Base-by-base conservation (phyloP, 495 filamentous ascomycete genomes). In the Talaromyces borbonicus region DNA sequence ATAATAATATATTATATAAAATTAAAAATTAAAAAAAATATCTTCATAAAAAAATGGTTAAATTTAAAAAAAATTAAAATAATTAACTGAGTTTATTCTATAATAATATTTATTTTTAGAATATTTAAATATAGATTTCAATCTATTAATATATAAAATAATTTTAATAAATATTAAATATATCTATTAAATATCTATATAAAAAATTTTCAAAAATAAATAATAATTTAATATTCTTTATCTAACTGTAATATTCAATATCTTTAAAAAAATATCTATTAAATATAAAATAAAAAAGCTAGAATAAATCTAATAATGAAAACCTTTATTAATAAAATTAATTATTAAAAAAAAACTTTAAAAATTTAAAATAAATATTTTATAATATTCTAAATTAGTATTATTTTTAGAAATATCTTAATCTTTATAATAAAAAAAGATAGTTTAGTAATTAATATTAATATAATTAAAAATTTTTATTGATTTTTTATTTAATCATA, bases 311-410 rank as follows among this genome's bases (percentile, higher is more conserved):
- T 36, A 11, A n/a, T 38, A 29, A 4, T 52, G 25, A 31, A 43
- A 15, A 53, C n/a, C 4, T 22, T 52, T 38, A 36, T 35, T 9
- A 35, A 52, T 45, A 53, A n/a, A 27, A 25, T 45, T 15, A 8
- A 26, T n/a, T n/a, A n/a, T 18, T 1, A n/a, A n/a, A n/a, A n/a
- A n/a, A n/a, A n/a, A n/a, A n/a, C n/a, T n/a, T n/a, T n/a, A n/a
- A n/a, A n/a, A n/a, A n/a, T n/a, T n/a, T n/a, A n/a, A n/a, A n/a
- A n/a, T n/a, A 16, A 47, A 37, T 23, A 0, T 29, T 46, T 29
- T 6, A 29, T 6, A 6, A 29, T 6, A 29, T 29, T 11, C 11
- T 29, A 29, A 29, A 29, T 29, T 29, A 29, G 26, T 5, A n/a
- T n/a, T n/a, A n/a, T n/a, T n/a, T n/a, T n/a, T n/a, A n/a, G n/a